Evolutionary conservation across 805 yeast species (phyloP).

Genomic region (Spathaspora hagerdaliae): DNA sequence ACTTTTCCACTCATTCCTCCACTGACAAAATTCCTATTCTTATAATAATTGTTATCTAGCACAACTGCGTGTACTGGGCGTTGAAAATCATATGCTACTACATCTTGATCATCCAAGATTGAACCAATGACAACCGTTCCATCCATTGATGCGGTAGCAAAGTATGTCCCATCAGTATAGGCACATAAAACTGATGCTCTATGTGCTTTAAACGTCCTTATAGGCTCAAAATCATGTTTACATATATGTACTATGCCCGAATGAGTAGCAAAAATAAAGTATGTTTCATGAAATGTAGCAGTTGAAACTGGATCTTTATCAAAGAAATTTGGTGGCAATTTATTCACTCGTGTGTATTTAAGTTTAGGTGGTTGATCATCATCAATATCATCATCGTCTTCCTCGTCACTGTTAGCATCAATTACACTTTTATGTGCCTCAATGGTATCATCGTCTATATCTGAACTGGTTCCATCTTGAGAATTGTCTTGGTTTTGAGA

Average conservation of each 20-base stretch:
- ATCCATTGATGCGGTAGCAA: constrained; percentile 90
- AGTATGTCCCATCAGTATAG: constrained; percentile 64
- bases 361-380: constrained; percentile 62
- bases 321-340: constrained; percentile 69
- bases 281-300: constrained; percentile 52
- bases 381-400: constrained; percentile 10
- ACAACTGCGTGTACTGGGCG: constrained; percentile 88
- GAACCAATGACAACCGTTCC: constrained; percentile 88
- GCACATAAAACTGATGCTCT: constrained; percentile 77
- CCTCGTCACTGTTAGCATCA: background rate
- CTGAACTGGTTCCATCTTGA: background rate
- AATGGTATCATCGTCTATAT: too few species aligned
- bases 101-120: constrained; percentile 55
- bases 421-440: background rate
- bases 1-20: constrained; percentile 92
- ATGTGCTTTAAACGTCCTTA: constrained; percentile 80
- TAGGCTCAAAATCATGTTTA: constrained; percentile 50
- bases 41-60: constrained; percentile 63
- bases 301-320: constrained; percentile 75
- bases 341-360: constrained; percentile 66
- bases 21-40: constrained; percentile 63
- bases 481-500: background rate
- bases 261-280: constrained; percentile 84
- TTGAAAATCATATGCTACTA: constrained; percentile 74
- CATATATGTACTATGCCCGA: constrained; percentile 76